Conservation (phyloP, 306 rosid species). For the Mimosa pudica region DNA sequence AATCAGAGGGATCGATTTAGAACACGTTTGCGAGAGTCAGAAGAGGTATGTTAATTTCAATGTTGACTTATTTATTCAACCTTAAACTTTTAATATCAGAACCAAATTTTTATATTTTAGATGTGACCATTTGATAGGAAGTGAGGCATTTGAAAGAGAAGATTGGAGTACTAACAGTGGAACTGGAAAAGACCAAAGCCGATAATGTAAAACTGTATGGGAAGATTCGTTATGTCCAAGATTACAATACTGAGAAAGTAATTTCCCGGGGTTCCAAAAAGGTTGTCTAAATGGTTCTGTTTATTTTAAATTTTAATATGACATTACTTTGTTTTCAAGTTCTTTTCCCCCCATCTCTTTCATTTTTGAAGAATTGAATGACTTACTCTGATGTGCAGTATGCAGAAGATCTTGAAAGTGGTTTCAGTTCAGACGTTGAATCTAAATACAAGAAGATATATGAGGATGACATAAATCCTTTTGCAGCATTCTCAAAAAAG, state of each 20-base stretch:
- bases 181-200: slow-evolving; percentile 86
- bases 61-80: slow-evolving; percentile 6
- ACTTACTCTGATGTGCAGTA: slow-evolving; percentile 52
- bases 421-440: slow-evolving; percentile 93
- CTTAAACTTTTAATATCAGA: slow-evolving; percentile 22
- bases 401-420: slow-evolving; percentile 95
- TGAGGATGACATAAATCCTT: slow-evolving; percentile 97
- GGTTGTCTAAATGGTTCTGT: slow-evolving; percentile 50
- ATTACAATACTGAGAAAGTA: slow-evolving; percentile 90
- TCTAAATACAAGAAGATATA: slow-evolving; percentile 97
- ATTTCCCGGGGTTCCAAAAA: slow-evolving; percentile 93
- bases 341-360: background rate
- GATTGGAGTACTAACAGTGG: slow-evolving; percentile 73
- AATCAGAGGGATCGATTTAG: slow-evolving; percentile 97
- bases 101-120: slow-evolving; percentile 22
- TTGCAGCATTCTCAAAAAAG: slow-evolving; percentile 99
- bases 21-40: slow-evolving; percentile 88
- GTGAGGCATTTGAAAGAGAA: slow-evolving; percentile 90
- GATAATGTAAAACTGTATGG: slow-evolving; percentile 98
- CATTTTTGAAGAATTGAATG: slow-evolving; percentile 21
- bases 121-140: slow-evolving; percentile 58
- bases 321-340: slow-evolving; percentile 5
- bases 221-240: slow-evolving; percentile 97
- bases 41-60: slow-evolving; percentile 64
- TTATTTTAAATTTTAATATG: slow-evolving; percentile 10